Percentiles rank a stretch among this genome's conserved stretches.
phyloP scores from a whole-genome alignment of 176 grass and related monocot species.

The Oryza officinalis region DNA sequence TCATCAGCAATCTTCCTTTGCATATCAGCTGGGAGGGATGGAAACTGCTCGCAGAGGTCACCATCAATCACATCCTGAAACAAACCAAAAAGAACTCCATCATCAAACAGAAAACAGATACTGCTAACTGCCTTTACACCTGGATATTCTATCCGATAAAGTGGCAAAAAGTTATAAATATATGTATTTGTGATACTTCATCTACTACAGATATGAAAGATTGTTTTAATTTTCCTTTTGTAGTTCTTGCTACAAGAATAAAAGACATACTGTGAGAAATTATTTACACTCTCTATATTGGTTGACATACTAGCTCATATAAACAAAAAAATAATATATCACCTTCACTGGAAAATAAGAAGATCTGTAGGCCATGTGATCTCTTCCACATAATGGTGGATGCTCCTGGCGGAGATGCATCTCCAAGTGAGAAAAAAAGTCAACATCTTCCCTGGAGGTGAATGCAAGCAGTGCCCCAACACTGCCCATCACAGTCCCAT shows the following conservation, averaged over 20 bases:
- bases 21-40: conserved; percentile 89
- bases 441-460: conserved; percentile 94
- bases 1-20: conserved; percentile 99
- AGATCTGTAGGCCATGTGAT: conserved; percentile 97
- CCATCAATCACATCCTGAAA: conserved; percentile 96
- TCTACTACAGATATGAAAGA: not conserved
- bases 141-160: not conserved
- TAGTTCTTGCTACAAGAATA: conserved; percentile 13
- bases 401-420: conserved; percentile 99
- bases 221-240: not conserved
- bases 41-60: conserved; percentile 96
- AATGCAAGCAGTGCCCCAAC: conserved; percentile 93
- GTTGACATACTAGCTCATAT: not conserved
- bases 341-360: conserved; percentile 99
- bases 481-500: conserved; percentile 94
- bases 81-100: conserved; percentile 29
- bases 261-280: not conserved
- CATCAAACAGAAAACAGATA: not conserved
- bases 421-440: conserved; percentile 99
- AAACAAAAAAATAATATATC: conserved; percentile 22
- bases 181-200: not conserved
- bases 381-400: conserved; percentile 95
- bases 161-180: not conserved
- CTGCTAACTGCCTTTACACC: not conserved
- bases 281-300: not conserved